phyloP scores from a whole-genome alignment of 192 early-diverging fungal species.

The Pecoramyces ruminantium region DNA sequence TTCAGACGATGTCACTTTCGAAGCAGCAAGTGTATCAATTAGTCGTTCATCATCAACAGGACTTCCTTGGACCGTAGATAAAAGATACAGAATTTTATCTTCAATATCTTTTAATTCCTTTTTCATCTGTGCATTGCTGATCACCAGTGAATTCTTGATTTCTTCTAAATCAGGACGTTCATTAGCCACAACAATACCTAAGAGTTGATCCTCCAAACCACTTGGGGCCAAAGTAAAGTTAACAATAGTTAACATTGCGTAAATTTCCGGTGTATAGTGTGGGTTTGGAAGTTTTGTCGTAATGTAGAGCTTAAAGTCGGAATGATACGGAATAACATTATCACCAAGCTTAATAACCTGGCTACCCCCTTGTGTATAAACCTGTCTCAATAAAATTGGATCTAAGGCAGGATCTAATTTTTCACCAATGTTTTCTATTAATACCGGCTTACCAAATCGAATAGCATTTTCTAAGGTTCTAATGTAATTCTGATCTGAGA shows the following conservation, averaged over 20 bases:
- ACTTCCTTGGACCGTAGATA: conserved; percentile 41
- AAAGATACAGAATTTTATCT: conserved; percentile 40
- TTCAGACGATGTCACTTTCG: conserved; percentile 42
- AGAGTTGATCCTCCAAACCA: conserved; percentile 37
- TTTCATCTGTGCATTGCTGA: conserved; percentile 46
- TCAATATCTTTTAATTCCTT: conserved; percentile 45
- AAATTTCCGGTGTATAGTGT: conserved; percentile 36
- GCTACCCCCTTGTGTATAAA: conserved; percentile 36
- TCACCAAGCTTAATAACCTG: conserved; percentile 38
- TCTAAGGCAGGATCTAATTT: conserved; percentile 39
- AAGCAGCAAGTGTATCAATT: conserved; percentile 38
- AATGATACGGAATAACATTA: conserved; percentile 42
- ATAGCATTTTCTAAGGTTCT: conserved; percentile 42
- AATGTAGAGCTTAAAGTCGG: conserved; percentile 41
- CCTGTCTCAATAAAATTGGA: conserved; percentile 34
- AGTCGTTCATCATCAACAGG: conserved; percentile 42
- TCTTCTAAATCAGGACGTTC: conserved; percentile 43
- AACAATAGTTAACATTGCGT: conserved; percentile 32
- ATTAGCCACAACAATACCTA: conserved; percentile 41
- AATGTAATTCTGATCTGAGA: conserved; percentile 35
- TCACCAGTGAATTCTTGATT: conserved; percentile 33
- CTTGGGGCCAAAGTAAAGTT: conserved; percentile 41
- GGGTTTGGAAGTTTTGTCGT: conserved; percentile 42
- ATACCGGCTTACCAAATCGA: conserved; percentile 39
- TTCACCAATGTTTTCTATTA: conserved; percentile 36